Evolutionary conservation across 495 filamentous ascomycete species (phyloP), one percentile per base, ranked within the genome.

Genomic region (Podospora australis): DNA sequence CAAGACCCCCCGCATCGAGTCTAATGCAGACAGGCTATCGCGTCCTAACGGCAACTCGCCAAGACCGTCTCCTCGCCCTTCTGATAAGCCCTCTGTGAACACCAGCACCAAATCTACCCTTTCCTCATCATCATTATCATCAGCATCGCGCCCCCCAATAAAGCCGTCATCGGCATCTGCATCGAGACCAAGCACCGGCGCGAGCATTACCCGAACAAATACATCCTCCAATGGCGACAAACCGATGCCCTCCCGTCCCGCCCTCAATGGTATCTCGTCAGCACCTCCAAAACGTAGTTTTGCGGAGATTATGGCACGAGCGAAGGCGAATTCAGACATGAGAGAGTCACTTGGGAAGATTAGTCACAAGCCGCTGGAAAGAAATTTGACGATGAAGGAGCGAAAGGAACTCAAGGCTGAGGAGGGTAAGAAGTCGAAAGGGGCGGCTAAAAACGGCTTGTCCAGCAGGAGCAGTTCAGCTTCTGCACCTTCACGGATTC

Each of bases 271-370:
- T 1, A 58, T 59, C 16, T 63, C 68, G 4, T 64, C 55, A 30
- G 56, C 72, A n/a, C 77, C 73, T 10, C 83, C 83, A 57, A 84
- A 83, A 51, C 74, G 81, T 1, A 82, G 81, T 1, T 89, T 70
- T 57, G 74, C 74, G 36, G 82, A 84, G 51, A 83, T 87, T 47
- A 76, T 89, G 71, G 79, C 78, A 16, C 72, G 79, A 48, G 85
- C 79, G 6, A 73, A 81, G 57, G 74, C 71, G 34, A 74, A 69
- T 32, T 66, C 82, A 50, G 65, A 60, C 29, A 60, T 56, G 6
- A 65, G 72, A 55, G 67, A 65, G 14, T 63, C 70, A 23, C 64
- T 78, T 6, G 77, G 75, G 17, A 72, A 72, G 59, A 80, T 80
- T 35, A 74, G 77, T 48, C 77, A 80, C 54, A 78, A 77, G 60